Evolutionary conservation across 441 rosid species (phyloP).

Genomic region (Populus hybrid): DNA sequence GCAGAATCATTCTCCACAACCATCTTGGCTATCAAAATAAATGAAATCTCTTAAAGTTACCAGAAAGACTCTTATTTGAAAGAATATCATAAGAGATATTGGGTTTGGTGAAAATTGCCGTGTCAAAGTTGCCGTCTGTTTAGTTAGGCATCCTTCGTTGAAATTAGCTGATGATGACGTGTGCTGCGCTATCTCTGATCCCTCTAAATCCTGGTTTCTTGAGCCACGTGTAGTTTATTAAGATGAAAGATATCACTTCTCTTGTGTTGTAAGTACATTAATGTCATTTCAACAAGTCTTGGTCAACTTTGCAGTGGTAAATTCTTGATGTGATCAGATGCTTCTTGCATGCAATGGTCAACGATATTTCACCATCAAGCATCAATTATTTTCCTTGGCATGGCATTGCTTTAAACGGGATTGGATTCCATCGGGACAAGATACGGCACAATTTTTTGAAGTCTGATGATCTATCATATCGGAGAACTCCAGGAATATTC

Average conservation of each 20-base stretch:
- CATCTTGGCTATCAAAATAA: slow-evolving; percentile 29
- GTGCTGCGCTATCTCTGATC: too few species aligned
- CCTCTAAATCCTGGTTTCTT: background rate
- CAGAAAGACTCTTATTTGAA: background rate
- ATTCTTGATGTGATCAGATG: too few species aligned
- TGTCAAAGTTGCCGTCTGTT: slow-evolving; percentile 1
- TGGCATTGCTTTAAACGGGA: too few species aligned
- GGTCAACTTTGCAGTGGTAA: too few species aligned
- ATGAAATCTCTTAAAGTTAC: background rate
- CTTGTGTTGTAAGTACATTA: too few species aligned
- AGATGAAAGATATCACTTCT: too few species aligned
- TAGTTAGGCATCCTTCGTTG: slow-evolving; percentile 18
- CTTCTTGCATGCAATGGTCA: too few species aligned
- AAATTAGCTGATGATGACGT: background rate
- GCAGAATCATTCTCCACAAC: slow-evolving; percentile 66
- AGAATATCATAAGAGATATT: background rate
- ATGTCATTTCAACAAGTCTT: slow-evolving; percentile 8
- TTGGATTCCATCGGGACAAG: slow-evolving; percentile 43
- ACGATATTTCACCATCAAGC: too few species aligned
- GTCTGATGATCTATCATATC: slow-evolving; percentile 61
- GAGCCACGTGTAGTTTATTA: background rate
- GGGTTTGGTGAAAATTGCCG: background rate
- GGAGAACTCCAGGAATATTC: slow-evolving; percentile 63
- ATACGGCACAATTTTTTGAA: slow-evolving; percentile 55
- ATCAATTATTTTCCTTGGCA: background rate